Base-by-base conservation (phyloP, 768 basidiomycete genomes). In the Ephemerocybe angulata region DNA sequence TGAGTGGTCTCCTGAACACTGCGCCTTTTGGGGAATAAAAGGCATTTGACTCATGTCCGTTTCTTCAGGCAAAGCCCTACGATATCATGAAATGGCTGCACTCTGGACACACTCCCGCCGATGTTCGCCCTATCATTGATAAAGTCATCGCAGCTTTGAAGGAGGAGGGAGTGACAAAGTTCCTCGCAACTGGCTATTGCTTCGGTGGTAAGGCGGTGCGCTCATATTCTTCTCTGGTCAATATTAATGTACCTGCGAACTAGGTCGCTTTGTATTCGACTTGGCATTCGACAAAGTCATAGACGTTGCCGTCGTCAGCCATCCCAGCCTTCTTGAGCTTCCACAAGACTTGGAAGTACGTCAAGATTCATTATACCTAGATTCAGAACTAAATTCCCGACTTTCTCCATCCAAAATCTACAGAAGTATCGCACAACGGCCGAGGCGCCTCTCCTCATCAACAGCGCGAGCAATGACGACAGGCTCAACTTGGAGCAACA, bases 171-270 rank as follows among this genome's bases (percentile, higher is more conserved):
- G 72, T 90, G 19, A 82, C 73, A 1, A 65, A 65, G 6, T 77
- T 90, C 54, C 86, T 72, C 0, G 82, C 83, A 0, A 78, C 79
- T 3, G 87, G 86, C 3, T 90, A 83, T 72, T 91, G 89, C 72
- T 84, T 79, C 52, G 85, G 86, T 56, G 87, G 82, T 77, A 55
- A 52, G 74, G 62, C 51, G 12, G 30, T 22, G 13, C 21, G 15
- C 17, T 4, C 27, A 31, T 3, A n/a, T n/a, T n/a, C 1, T n/a
- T 13, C 28, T 5, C 8, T n/a, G 24, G 15, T 19, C 15, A 28
- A 17, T 29, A 8, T 28, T 5, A 4, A 15, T 24, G 17, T 33
- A 53, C 10, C n/a, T 1, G 33, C 33, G 8, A 35, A 35, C 33
- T 56, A 83, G 81, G 67, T 12, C 81, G 83, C 43, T 81, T 81